Percentiles rank a stretch among this genome's conserved stretches.
These are phyloP conservation scores for Clarireedia paspali DNA, from an alignment of 2,329 filamentous ascomycete genomes.

Conservation along the genomic window DNA sequence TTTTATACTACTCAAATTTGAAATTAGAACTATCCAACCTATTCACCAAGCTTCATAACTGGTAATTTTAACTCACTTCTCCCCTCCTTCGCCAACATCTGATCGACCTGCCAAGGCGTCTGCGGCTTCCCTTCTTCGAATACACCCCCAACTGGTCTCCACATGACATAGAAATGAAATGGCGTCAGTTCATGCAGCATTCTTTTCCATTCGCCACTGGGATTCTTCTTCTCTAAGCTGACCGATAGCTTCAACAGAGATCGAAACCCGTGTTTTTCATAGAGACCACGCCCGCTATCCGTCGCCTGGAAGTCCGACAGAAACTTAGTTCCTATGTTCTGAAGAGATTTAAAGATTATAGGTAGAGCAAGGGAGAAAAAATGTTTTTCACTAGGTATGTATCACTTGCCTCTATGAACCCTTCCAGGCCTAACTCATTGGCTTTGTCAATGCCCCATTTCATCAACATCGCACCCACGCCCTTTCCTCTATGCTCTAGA, in stretches of 20 bases:
- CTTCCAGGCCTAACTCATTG: neutral
- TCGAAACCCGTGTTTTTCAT: slow-evolving; percentile 1
- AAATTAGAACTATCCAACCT: too few species aligned
- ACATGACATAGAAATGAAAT: neutral
- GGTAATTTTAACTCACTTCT: neutral
- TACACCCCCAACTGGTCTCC: neutral
- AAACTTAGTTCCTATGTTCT: neutral
- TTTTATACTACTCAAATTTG: too few species aligned
- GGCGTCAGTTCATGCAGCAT: neutral
- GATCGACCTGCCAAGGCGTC: neutral
- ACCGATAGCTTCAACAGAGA: slow-evolving; percentile 1
- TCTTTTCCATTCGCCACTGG: slow-evolving; percentile 3
- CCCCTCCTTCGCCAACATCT: neutral
- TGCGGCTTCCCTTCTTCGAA: neutral
- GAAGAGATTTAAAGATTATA: neutral
- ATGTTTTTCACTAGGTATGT: neutral
- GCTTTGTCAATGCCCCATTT: neutral
- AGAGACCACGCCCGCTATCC: neutral
- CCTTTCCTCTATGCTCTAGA: slow-evolving; percentile 1
- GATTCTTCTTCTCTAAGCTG: slow-evolving; percentile 6
- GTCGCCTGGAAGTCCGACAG: neutral
- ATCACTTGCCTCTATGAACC: neutral
- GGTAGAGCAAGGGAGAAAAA: neutral
- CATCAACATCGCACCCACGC: neutral
- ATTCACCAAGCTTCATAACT: neutral